These are phyloP conservation scores for Aspergillus sergii DNA, from an alignment of 2,329 filamentous ascomycete species.

Conservation along the genomic window DNA sequence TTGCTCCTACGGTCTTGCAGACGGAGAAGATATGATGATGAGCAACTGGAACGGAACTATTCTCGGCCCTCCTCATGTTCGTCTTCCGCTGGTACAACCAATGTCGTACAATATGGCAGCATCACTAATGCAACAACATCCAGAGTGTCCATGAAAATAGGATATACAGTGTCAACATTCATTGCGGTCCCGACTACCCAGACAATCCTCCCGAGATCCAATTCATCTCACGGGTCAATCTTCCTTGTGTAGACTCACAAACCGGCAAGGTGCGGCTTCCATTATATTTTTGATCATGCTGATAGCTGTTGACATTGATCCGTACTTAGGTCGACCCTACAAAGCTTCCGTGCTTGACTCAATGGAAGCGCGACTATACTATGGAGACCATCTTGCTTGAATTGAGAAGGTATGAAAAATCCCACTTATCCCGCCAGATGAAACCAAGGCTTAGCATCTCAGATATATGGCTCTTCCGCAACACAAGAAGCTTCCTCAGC, in stretches of 20 bases:
- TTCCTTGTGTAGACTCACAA: constrained; percentile 84
- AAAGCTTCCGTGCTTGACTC: constrained; percentile 79
- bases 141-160: constrained; percentile 97
- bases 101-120: constrained; percentile 3
- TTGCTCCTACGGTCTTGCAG: constrained; percentile 93
- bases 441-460: constrained; percentile 30
- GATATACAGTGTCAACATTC: constrained; percentile 97
- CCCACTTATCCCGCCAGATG: constrained; percentile 23
- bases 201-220: constrained; percentile 85
- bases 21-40: constrained; percentile 94
- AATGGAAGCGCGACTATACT: constrained; percentile 91
- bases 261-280: constrained; percentile 66
- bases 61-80: constrained; percentile 90
- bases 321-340: constrained; percentile 70
- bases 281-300: not conserved
- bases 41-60: constrained; percentile 99
- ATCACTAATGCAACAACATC: constrained; percentile 18
- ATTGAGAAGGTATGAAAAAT: constrained; percentile 65
- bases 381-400: constrained; percentile 94
- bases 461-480: constrained; percentile 91
- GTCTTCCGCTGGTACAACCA: constrained; percentile 36
- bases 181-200: constrained; percentile 88
- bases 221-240: constrained; percentile 92
- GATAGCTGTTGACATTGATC: constrained; percentile 8
- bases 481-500: constrained; percentile 95